phyloP scores from a whole-genome alignment of 1,139 yeast genomes.

The Lodderomyces orthopsilosis region DNA sequence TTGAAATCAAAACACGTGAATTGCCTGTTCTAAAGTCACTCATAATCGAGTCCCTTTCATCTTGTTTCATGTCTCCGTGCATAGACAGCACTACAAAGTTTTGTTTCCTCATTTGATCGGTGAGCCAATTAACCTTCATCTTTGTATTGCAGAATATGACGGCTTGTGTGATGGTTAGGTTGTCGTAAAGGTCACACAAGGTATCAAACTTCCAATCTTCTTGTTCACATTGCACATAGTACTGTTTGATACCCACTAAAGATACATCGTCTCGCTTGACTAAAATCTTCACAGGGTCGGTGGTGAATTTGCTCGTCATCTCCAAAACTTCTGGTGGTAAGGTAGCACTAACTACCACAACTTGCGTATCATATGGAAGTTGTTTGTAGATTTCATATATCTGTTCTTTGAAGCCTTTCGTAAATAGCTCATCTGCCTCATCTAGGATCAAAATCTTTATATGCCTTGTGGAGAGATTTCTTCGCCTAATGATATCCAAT shows the following conservation, averaged over 20 bases:
- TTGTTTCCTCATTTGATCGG: slow-evolving; percentile 71
- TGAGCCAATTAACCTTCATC: slow-evolving; percentile 87
- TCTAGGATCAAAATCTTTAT: slow-evolving; percentile 83
- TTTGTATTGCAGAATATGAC: slow-evolving; percentile 95
- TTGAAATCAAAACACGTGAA: slow-evolving; percentile 83
- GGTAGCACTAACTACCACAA: slow-evolving; percentile 93
- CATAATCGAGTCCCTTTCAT: slow-evolving; percentile 87
- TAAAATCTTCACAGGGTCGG: slow-evolving; percentile 85
- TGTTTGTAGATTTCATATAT: slow-evolving; percentile 83
- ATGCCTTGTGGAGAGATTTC: slow-evolving; percentile 62
- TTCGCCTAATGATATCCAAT: slow-evolving; percentile 79
- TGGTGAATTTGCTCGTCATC: slow-evolving; percentile 83
- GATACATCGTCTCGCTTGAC: slow-evolving; percentile 90
- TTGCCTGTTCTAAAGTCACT: slow-evolving; percentile 76
- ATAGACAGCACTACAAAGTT: slow-evolving; percentile 88
- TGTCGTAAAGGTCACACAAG: slow-evolving; percentile 86
- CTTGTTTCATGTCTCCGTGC: slow-evolving; percentile 98
- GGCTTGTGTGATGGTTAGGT: slow-evolving; percentile 92
- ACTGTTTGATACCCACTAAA: slow-evolving; percentile 87
- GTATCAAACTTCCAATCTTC: slow-evolving; percentile 98
- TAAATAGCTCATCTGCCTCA: slow-evolving; percentile 91
- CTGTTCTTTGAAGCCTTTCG: slow-evolving; percentile 90
- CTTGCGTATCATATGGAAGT: slow-evolving; percentile 81
- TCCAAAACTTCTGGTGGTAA: slow-evolving; percentile 81
- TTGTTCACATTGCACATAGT: slow-evolving; percentile 78